Evolutionary conservation across 352 stramenopile genomes (phyloP).

Genomic region (Phytophthora tentaculata): DNA sequence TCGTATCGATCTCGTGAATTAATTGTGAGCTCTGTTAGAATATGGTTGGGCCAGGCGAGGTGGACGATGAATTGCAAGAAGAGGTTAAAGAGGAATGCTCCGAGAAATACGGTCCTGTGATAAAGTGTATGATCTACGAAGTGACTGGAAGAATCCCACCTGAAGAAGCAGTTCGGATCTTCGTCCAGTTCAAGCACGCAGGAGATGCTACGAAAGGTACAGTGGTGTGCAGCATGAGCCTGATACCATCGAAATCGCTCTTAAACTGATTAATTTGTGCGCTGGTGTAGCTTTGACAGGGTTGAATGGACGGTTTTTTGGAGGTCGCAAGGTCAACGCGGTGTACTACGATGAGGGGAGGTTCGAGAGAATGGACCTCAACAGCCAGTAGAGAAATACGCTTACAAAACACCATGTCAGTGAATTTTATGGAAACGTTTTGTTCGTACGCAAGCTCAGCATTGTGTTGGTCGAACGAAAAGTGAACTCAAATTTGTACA

Average conservation of each 20-base stretch:
- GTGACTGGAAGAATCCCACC: slow-evolving; percentile 43
- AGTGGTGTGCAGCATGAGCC: neutral
- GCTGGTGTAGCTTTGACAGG: slow-evolving; percentile 63
- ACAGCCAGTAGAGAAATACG: slow-evolving; percentile 32
- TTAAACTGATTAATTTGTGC: slow-evolving; percentile 2
- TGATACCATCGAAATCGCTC: neutral
- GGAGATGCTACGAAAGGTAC: slow-evolving; percentile 81
- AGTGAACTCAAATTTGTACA: neutral
- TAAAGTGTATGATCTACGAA: slow-evolving; percentile 82
- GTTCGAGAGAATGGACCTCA: slow-evolving; percentile 74
- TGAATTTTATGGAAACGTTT: slow-evolving; percentile 19
- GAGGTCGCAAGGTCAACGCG: slow-evolving; percentile 84
- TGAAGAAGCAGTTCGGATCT: slow-evolving; percentile 89
- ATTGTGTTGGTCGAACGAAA: slow-evolving; percentile 3
- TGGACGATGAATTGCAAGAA: slow-evolving; percentile 87
- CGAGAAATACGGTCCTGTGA: slow-evolving; percentile 83
- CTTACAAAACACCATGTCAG: slow-evolving; percentile 13
- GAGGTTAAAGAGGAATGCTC: slow-evolving; percentile 91
- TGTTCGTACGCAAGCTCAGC: neutral
- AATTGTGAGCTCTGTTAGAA: slow-evolving; percentile 61
- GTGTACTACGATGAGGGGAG: slow-evolving; percentile 83
- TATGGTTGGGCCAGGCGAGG: slow-evolving; percentile 91
- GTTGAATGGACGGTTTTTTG: slow-evolving; percentile 91
- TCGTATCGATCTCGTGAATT: neutral
- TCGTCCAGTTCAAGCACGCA: slow-evolving; percentile 84